Base-by-base conservation (phyloP, 371 early-diverging fungal species). In the Rhizopus stolonifer region DNA sequence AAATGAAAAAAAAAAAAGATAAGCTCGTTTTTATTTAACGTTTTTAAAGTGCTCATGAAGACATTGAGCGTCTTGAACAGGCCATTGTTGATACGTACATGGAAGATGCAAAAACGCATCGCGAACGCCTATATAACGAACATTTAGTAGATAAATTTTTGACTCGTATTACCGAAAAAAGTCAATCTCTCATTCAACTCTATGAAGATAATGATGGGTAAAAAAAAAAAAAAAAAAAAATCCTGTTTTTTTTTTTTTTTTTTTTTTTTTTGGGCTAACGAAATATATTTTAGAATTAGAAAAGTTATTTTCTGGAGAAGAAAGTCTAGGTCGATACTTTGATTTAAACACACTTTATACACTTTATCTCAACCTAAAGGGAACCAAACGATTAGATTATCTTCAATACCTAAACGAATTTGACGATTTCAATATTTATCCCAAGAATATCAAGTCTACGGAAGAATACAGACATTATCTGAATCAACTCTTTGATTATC, bases 271-370 rank as follows among this genome's bases (percentile, higher is more conserved):
- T 38, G 15, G 23, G 10, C 11, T 9, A 2, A 29, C 2, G 0
- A 50, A 36, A 34, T 31, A 19, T 22, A 26, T 36, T 6, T 32
- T 65, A 79, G 89, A 84, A 24, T 63, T 96, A 38, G 95, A 96
- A 48, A 83, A 79, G 34, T 59, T 88, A 65, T 97, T 96, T 65
- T 88, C 92, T 18, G 97, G 96, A 17, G 97, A 96, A 72, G 98
- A 98, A 70, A 68, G 79, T 1, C 58, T 82, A 31, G 99, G 99
- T 24, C 73, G 85, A 31, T 93, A 88, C 52, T 68, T 98, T 57
- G 99, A 98, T 69, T 72, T 98, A 48, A 83, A 94, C 60, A 75
- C 68, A 34, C 72, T 86, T 46, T 85, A 92, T 67, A 83, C 83
- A 25, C 65, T 69, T 17, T 98, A 89, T 64, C 65, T 92, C 58